Evolutionary conservation across 768 basidiomycete genomes (phyloP).

Genomic region (Hydnum rufescens): DNA sequence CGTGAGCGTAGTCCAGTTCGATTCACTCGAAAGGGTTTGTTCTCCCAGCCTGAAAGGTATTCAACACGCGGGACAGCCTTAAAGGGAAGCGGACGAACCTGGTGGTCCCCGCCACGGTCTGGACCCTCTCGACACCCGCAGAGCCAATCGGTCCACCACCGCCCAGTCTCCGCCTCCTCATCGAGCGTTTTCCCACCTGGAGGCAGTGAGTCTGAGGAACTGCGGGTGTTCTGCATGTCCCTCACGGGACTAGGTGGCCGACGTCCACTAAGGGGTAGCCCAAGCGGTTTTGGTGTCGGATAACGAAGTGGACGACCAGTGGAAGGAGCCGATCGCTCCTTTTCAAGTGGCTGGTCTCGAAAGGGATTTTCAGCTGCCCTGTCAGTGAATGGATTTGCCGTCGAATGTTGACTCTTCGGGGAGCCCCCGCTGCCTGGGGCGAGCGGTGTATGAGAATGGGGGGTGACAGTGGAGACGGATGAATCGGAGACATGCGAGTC

Average conservation of each 20-base stretch:
- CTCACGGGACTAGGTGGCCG: background rate
- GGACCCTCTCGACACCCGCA: slow-evolving; percentile 11
- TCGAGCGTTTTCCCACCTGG: slow-evolving; percentile 3
- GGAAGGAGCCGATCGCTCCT: no score
- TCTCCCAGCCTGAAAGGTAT: slow-evolving; percentile 8
- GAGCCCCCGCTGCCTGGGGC: no score
- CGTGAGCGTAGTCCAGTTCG: no score
- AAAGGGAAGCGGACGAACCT: slow-evolving; percentile 6
- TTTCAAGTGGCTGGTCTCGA: no score
- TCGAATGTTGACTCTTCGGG: no score
- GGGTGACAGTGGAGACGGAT: background rate
- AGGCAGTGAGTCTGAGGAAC: no score
- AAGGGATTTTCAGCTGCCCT: background rate
- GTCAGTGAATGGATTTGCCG: background rate
- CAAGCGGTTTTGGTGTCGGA: background rate
- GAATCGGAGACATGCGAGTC: background rate
- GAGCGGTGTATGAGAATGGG: background rate
- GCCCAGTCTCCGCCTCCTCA: slow-evolving; percentile 5
- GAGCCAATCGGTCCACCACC: slow-evolving; percentile 13
- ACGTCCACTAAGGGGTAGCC: background rate
- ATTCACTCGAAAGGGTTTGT: slow-evolving; percentile 13
- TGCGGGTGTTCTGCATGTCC: background rate
- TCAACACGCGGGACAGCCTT: background rate
- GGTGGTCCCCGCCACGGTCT: slow-evolving; percentile 7
- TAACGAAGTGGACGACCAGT: background rate